Evolutionary conservation across 192 early-diverging fungal species (phyloP).

Genomic region (Backusella parvicylindrica): DNA sequence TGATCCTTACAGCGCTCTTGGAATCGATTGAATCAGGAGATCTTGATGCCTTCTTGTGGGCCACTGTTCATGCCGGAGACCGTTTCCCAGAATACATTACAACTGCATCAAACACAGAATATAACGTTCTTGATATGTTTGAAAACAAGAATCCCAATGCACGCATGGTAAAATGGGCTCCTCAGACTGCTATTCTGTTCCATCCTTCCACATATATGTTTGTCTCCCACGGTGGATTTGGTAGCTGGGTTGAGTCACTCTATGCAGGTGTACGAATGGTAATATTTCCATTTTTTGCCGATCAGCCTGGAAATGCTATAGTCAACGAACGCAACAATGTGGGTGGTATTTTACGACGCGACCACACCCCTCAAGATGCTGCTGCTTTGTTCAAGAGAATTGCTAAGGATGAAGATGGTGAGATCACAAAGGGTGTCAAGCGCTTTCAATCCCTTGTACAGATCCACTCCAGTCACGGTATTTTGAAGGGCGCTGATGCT

Average conservation of each 20-base stretch:
- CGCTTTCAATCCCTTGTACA: no score
- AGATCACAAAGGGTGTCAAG: no score
- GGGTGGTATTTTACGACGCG: not conserved
- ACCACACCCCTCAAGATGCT: no score
- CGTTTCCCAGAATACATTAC: not conserved
- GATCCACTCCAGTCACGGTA: no score
- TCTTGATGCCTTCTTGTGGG: no score
- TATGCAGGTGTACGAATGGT: no score
- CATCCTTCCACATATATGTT: constrained; percentile 24
- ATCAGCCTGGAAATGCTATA: constrained; percentile 15
- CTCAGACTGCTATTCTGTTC: constrained; percentile 27
- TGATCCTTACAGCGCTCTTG: constrained; percentile 14
- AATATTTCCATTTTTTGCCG: constrained; percentile 24
- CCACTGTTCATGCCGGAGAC: no score
- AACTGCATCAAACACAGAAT: not conserved
- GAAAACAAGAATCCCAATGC: no score
- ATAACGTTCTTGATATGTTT: not conserved
- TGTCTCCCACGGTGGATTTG: constrained; percentile 24
- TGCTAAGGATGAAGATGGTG: no score
- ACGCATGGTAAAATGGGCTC: no score
- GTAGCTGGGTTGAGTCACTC: constrained; percentile 28
- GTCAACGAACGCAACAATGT: not conserved
- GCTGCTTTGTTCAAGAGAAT: not conserved
- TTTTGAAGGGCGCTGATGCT: constrained; percentile 9
- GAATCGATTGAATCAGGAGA: no score